Evolutionary conservation across 495 filamentous ascomycete genomes (phyloP), one percentile per base, ranked within the genome.

Genomic region (Melanomma pulvis-pyrius): DNA sequence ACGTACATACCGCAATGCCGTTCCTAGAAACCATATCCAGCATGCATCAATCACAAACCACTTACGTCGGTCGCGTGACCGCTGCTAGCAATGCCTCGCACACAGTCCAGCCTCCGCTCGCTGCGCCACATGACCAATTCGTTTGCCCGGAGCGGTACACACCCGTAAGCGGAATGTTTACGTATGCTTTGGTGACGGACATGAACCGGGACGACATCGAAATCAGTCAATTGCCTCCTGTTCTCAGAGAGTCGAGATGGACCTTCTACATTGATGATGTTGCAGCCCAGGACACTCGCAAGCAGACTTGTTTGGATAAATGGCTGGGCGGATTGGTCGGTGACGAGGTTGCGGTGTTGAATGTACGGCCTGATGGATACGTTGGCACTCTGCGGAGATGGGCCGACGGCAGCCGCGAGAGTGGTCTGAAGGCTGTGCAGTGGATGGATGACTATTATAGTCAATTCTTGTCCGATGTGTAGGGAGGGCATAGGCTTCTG

Each of bases 361-460:
- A 85, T 69, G 81, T 90, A 5, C 79, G 88, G 30, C 88, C 87
- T 1, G 88, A 90, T 74, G 87, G 87, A 25, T 90, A 90, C 74
- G 81, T 89, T 24, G 88, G 87, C 9, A 82, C 79, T 19, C 79
- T 87, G 30, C 79, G 80, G 13, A 75, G 76, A 21, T 90, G 84
- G 84, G 76, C 78, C 50, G 73, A 78, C 5, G 76, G 73, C 25
- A 72, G 74, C n/a, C 74, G 75, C 6, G 79, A 79, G 7, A 73
- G 76, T 1, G 84, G 79, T 19, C 71, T 75, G 39, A 73, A 78
- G 44, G 82, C 83, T 1, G 80, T 76, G 24, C 66, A 71, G 59
- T 87, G 85, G 85, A 62, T 89, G 53, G 84, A 88, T 66, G 72
- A 75, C 21, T 90, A 88, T 65, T 90, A 87, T 71, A 77, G 77